Evolutionary conservation across 2,329 filamentous ascomycete species (phyloP), one percentile per base, ranked within the genome.

Genomic region (Cladosporium sp.): DNA sequence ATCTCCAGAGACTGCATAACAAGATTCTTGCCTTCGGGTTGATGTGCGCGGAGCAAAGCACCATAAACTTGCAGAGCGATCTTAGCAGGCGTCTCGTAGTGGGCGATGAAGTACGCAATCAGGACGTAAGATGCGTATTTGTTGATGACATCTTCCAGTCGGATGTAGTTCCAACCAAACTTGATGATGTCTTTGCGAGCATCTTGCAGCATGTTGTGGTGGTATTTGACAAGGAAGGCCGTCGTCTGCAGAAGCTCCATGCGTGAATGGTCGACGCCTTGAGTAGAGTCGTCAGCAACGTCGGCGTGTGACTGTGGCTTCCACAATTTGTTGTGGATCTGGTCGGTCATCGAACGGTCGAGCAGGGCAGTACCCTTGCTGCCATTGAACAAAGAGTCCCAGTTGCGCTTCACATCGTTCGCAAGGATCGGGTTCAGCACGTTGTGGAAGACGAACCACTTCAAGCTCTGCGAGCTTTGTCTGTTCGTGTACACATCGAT

Each of bases 91-190:
- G 95, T 98, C 72, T 99, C 96, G 75, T 96, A 99, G 69, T 96
- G 91, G 0, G 92, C 92, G 72, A 99, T 97, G 80, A 99, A 99
- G 78, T 97, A 99, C 2, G 92, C 93, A 67, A 99, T 96, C 6
- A 99, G 88, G 5, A 97, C 94, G 73, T 99, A 99, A 2, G 95
- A 93, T 0, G 94, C 95, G 77, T 98, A 95, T 78, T 99, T 99
- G 82, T 98, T 99, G 81, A 99, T 97, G 65, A 97, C 91, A 77
- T 99, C 95, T 74, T 99, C 96, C n/a, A 99, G 86, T 28, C 92
- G 88, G 73, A 99, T 99, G 75, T 97, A 98, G 21, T 93, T 97
- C 95, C 95, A 99, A 3, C 93, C 93, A 78, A 98, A 99, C 79
- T 97, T 98, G 75, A 99, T 99, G 68, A 99, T 94, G 69, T 99